phyloP scores from a whole-genome alignment of 139 green algal species.

The Micractinium conductrix region DNA sequence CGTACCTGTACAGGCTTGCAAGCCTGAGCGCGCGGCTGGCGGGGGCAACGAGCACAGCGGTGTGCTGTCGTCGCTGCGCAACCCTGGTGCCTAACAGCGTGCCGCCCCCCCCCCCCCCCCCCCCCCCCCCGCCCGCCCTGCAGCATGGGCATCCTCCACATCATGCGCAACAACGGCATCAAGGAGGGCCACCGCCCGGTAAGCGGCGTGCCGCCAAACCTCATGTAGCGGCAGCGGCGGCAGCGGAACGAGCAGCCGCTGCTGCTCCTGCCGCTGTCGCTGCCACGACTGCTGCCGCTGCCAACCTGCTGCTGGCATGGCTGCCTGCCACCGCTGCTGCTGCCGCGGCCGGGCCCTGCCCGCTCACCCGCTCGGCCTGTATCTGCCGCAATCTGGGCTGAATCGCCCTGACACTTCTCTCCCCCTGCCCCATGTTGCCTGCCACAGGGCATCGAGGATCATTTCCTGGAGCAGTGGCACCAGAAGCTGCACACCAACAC shows the following conservation, averaged over 20 bases:
- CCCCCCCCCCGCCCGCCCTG: not conserved
- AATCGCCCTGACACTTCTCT: not conserved
- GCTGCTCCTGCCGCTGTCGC: no score
- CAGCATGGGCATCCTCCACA: conserved; percentile 89
- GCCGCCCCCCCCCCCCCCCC: not conserved
- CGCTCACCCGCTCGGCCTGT: not conserved
- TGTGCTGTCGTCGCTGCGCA: no score
- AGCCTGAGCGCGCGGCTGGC: no score
- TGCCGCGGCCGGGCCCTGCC: no score
- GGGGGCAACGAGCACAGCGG: no score
- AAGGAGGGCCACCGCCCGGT: conserved; percentile 81
- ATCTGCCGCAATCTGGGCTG: not conserved
- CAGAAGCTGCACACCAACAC: conserved; percentile 99
- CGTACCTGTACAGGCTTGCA: no score
- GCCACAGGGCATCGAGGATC: conserved; percentile 82
- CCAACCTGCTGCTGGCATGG: not conserved
- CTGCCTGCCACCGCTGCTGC: not conserved
- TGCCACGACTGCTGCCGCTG: no score
- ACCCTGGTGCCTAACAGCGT: no score
- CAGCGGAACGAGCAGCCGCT: no score
- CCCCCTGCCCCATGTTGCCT: no score
- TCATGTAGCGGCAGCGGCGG: no score
- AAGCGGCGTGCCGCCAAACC: conserved; percentile 6
- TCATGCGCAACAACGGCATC: conserved; percentile 94
- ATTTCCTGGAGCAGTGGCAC: conserved; percentile 95